These are phyloP conservation scores for Lactarius vividus DNA, from an alignment of 768 basidiomycete species.

Conservation along the genomic window DNA sequence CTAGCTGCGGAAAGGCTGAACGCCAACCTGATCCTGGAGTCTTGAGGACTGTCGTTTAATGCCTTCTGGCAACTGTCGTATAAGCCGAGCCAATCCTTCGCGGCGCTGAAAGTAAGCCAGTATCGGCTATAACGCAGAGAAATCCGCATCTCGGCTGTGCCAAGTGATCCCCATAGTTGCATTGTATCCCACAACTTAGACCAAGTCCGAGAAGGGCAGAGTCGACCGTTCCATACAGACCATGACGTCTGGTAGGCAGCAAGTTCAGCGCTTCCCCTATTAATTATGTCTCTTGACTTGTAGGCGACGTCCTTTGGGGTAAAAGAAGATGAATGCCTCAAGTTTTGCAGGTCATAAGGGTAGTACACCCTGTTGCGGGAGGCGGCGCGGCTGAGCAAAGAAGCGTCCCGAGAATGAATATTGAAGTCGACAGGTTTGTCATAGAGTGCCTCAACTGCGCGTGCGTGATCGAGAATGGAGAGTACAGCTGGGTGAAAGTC, in stretches of 20 bases:
- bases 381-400: neutral
- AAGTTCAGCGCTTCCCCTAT: neutral
- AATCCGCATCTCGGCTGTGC: neutral
- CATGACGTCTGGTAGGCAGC: conserved; percentile 4
- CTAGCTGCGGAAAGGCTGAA: conserved; percentile 11
- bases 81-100: conserved; percentile 10
- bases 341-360: conserved; percentile 1
- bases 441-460: conserved; percentile 4
- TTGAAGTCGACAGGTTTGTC: neutral
- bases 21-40: neutral
- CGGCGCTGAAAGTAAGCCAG: conserved; percentile 12
- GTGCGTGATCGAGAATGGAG: conserved; percentile 8
- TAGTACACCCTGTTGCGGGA: conserved; percentile 5
- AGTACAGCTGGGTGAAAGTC: neutral
- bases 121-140: conserved; percentile 8
- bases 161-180: conserved; percentile 7
- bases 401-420: too few species aligned
- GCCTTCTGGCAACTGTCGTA: conserved; percentile 7
- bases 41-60: neutral
- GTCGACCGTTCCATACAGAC: neutral
- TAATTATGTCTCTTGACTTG: neutral
- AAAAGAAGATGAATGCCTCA: neutral
- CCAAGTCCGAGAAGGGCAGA: neutral
- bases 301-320: conserved; percentile 34
- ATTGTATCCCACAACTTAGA: neutral